A percentile compares a stretch with the other conserved stretches of the same genome.
Conservation (phyloP, 2,329 filamentous ascomycete species). For the Pyrenochaeta sp. region DNA sequence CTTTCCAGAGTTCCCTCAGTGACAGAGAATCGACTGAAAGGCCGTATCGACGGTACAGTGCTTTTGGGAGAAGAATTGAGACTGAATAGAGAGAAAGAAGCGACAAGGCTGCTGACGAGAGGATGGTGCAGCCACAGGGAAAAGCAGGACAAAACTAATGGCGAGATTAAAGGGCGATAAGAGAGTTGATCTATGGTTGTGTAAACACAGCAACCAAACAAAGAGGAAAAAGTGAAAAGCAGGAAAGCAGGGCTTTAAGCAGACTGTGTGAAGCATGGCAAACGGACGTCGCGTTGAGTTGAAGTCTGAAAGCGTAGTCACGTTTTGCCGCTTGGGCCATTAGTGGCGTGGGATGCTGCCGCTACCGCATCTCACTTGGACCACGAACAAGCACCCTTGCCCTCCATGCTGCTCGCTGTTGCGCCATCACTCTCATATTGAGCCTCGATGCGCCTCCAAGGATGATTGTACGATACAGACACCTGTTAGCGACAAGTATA, state of each 20-base stretch:
- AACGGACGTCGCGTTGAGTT: constrained; percentile 11
- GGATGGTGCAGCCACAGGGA: constrained; percentile 24
- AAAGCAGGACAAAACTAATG: constrained; percentile 16
- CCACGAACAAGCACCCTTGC: constrained; percentile 17
- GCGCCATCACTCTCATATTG: constrained; percentile 25
- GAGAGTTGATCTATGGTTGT: not conserved
- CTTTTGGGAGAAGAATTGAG: constrained; percentile 10
- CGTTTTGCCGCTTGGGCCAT: constrained; percentile 31
- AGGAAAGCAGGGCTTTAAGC: not conserved
- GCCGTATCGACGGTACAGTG: not conserved
- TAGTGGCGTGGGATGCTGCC: constrained; percentile 16
- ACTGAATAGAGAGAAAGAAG: constrained; percentile 17
- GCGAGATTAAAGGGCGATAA: constrained; percentile 13
- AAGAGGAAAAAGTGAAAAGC: constrained; percentile 1
- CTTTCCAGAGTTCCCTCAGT: not conserved
- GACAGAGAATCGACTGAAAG: constrained; percentile 1
- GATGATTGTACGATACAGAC: constrained; percentile 53
- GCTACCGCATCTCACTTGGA: constrained; percentile 11
- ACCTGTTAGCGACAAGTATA: constrained; percentile 47
- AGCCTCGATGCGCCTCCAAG: constrained; percentile 44
- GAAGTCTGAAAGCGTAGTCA: constrained; percentile 22
- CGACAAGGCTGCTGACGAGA: constrained; percentile 31
- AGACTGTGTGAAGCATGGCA: constrained; percentile 6
- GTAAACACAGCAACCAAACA: not conserved
- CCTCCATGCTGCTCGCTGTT: constrained; percentile 22